Conservation (phyloP, 2,329 filamentous ascomycete species). For the Ceratocystis cubensis region DNA sequence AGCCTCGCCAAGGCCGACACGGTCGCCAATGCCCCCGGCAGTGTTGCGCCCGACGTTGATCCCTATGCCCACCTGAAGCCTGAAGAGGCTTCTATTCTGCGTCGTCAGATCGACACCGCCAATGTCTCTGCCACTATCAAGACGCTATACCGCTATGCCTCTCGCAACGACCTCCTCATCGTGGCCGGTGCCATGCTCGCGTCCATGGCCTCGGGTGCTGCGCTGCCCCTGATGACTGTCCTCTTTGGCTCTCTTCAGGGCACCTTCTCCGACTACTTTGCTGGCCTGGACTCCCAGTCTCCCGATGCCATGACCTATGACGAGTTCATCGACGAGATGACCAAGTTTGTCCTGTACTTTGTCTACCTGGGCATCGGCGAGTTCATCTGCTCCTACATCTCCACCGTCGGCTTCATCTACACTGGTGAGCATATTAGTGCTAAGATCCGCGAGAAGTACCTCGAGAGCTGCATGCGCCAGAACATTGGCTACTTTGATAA, state of each 20-base stretch:
- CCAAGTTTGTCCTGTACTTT: slow-evolving; percentile 63
- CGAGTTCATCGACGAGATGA: slow-evolving; percentile 49
- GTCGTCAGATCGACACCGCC: slow-evolving; percentile 54
- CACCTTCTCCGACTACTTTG: slow-evolving; percentile 54
- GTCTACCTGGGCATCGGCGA: slow-evolving; percentile 73
- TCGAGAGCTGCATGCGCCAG: slow-evolving; percentile 70
- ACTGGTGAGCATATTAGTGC: slow-evolving; percentile 66
- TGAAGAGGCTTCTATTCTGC: slow-evolving; percentile 54
- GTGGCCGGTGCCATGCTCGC: slow-evolving; percentile 48
- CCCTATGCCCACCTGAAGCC: slow-evolving; percentile 50
- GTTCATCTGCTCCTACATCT: slow-evolving; percentile 57
- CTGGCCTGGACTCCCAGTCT: slow-evolving; percentile 30
- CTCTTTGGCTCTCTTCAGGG: slow-evolving; percentile 67
- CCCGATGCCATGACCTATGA: slow-evolving; percentile 34
- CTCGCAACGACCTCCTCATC: slow-evolving; percentile 50
- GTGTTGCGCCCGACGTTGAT: slow-evolving; percentile 29
- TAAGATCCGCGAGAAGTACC: slow-evolving; percentile 71
- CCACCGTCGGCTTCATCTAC: slow-evolving; percentile 83
- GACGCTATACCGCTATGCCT: slow-evolving; percentile 59
- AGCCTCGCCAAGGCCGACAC: background rate
- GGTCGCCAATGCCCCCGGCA: background rate
- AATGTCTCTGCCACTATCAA: slow-evolving; percentile 50
- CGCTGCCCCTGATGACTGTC: slow-evolving; percentile 67
- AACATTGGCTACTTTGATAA: slow-evolving; percentile 93
- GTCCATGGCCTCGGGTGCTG: slow-evolving; percentile 60